phyloP scores from a whole-genome alignment of 1,284 basidiomycete species.

The Ustilago trichophora region DNA sequence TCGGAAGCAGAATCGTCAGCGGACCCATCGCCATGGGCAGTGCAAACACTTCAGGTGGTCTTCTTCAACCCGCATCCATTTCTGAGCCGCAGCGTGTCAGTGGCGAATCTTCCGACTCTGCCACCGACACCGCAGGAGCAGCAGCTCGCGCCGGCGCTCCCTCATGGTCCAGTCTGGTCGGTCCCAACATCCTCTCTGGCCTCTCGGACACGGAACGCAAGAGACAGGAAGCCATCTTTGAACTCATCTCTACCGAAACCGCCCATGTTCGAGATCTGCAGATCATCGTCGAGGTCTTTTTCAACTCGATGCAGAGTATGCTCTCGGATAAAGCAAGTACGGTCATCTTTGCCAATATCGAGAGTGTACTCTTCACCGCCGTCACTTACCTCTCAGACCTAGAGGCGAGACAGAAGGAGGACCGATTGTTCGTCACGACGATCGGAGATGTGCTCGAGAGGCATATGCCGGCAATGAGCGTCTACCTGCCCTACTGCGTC shows the following conservation, averaged over 20 bases:
- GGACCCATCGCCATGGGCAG: constrained; percentile 33
- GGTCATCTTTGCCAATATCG: constrained; percentile 90
- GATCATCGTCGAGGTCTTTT: constrained; percentile 73
- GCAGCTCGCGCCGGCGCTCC: constrained; percentile 63
- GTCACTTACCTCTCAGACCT: constrained; percentile 71
- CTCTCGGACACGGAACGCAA: constrained; percentile 93
- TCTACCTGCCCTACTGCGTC: constrained; percentile 89
- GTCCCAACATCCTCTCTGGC: constrained; percentile 78
- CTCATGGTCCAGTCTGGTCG: constrained; percentile 91
- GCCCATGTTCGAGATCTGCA: constrained; percentile 98
- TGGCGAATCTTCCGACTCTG: constrained; percentile 7
- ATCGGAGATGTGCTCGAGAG: constrained; percentile 84
- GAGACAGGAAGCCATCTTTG: constrained; percentile 98
- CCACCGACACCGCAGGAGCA: neutral
- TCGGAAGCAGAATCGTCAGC: constrained; percentile 25
- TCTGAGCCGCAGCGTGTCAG: constrained; percentile 12
- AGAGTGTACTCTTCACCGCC: constrained; percentile 71
- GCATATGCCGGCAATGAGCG: constrained; percentile 79
- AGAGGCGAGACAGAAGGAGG: constrained; percentile 88
- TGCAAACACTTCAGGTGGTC: constrained; percentile 1
- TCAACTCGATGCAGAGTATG: constrained; percentile 76
- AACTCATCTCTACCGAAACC: constrained; percentile 96
- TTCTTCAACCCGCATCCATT: constrained; percentile 12
- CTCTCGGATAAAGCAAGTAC: constrained; percentile 81
- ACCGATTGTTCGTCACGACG: constrained; percentile 84